phyloP scores from a whole-genome alignment of 192 early-diverging fungal species.

The Phlyctochytrium planicorne region DNA sequence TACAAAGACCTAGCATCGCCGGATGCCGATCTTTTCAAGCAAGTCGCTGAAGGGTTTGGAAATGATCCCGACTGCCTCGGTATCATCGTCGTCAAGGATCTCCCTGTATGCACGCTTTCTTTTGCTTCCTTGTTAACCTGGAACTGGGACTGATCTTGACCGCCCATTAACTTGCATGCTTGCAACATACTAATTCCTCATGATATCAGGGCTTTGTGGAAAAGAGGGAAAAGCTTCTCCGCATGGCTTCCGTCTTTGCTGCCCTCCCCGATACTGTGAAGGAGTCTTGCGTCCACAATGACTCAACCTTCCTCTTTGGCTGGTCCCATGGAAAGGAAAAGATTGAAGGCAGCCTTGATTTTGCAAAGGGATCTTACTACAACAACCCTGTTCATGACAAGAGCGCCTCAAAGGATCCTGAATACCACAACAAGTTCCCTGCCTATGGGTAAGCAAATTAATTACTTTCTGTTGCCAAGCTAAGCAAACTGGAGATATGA shows the following conservation, averaged over 20 bases:
- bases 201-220: slow-evolving; percentile 30
- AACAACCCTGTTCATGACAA: slow-evolving; percentile 54
- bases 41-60: slow-evolving; percentile 58
- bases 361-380: slow-evolving; percentile 66
- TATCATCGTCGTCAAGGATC: slow-evolving; percentile 54
- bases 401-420: slow-evolving; percentile 21
- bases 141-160: neutral
- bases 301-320: slow-evolving; percentile 60
- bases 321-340: slow-evolving; percentile 72
- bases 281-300: slow-evolving; percentile 48
- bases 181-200: too few relatives aligned
- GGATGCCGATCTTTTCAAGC: slow-evolving; percentile 36
- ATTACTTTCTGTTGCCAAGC: slow-evolving; percentile 53
- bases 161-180: too few relatives aligned
- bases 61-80: slow-evolving; percentile 51
- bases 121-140: slow-evolving; percentile 1
- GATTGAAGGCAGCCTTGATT: slow-evolving; percentile 65
- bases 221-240: slow-evolving; percentile 48
- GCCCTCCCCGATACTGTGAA: slow-evolving; percentile 50
- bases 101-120: slow-evolving; percentile 34
- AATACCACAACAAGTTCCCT: slow-evolving; percentile 4
- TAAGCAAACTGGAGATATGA: slow-evolving; percentile 24
- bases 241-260: slow-evolving; percentile 53
- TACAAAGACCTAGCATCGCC: slow-evolving; percentile 46
- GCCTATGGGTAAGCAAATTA: slow-evolving; percentile 24